These are phyloP conservation scores for Glycyrrhiza uralensis DNA, from an alignment of 306 rosid species.

Conservation along the genomic window DNA sequence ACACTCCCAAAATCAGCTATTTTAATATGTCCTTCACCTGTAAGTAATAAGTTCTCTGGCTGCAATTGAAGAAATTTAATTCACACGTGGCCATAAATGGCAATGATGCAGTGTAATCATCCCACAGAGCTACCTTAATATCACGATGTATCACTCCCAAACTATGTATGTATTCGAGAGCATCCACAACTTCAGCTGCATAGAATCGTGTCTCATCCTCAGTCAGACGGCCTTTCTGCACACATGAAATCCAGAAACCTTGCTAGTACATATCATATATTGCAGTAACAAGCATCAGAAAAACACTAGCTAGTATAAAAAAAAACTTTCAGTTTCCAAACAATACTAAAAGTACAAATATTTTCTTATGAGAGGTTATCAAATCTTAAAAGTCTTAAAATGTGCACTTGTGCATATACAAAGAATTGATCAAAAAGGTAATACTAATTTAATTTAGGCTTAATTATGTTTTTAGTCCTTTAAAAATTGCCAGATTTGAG, in stretches of 20 bases:
- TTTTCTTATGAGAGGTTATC: background rate
- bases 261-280: conserved; percentile 22
- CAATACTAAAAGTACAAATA: background rate
- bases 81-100: conserved; percentile 23
- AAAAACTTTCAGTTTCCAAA: background rate
- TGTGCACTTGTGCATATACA: background rate
- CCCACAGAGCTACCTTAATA: conserved; percentile 70
- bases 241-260: conserved; percentile 29
- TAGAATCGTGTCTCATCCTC: conserved; percentile 91
- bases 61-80: conserved; percentile 44
- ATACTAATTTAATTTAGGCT: too few species aligned
- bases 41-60: conserved; percentile 98
- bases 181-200: conserved; percentile 97
- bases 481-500: too few species aligned
- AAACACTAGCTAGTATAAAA: background rate
- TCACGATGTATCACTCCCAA: conserved; percentile 98
- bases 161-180: conserved; percentile 91
- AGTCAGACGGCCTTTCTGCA: conserved; percentile 84
- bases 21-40: conserved; percentile 87
- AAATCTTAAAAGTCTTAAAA: background rate
- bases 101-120: conserved; percentile 27
- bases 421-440: background rate
- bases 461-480: too few species aligned
- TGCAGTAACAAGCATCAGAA: conserved; percentile 13
- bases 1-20: conserved; percentile 99